Conservation (phyloP, 768 basidiomycete genomes). For the Lactarius hatsudake region DNA sequence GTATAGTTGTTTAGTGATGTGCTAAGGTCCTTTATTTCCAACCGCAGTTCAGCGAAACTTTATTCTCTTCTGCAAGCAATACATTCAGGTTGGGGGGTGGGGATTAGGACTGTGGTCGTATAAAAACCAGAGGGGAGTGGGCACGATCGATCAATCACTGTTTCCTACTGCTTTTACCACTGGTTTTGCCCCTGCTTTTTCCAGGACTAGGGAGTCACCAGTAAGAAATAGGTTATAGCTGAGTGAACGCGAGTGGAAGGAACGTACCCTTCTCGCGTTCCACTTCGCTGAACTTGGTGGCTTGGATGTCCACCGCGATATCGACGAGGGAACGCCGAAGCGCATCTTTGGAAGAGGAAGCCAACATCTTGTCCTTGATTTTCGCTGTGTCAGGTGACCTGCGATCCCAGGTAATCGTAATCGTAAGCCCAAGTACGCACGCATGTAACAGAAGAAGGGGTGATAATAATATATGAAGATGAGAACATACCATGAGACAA, state of each 20-base stretch:
- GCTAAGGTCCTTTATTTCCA: conserved; percentile 15
- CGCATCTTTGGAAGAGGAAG: conserved; percentile 82
- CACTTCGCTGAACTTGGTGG: conserved; percentile 74
- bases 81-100: conserved; percentile 5
- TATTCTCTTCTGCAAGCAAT: conserved; percentile 20
- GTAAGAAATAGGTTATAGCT: not conserved
- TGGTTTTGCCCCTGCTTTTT: conserved; percentile 26
- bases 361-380: conserved; percentile 92
- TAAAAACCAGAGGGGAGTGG: not conserved
- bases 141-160: conserved; percentile 21
- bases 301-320: conserved; percentile 80
- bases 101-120: not conserved
- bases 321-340: conserved; percentile 72
- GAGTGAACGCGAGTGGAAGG: not conserved
- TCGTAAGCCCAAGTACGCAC: not conserved
- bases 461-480: not conserved
- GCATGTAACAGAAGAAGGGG: not conserved
- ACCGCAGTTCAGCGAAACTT: conserved; percentile 1
- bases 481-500: conserved; percentile 71
- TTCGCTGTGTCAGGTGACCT: conserved; percentile 88
- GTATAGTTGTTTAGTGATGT: conserved; percentile 21
- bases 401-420: conserved; percentile 15
- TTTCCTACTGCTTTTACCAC: not conserved
- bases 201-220: conserved; percentile 29
- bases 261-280: conserved; percentile 63